Evolutionary conservation across 495 filamentous ascomycete genomes (phyloP), one percentile per base, ranked within the genome.

Genomic region (Bathelium albidoporum): DNA sequence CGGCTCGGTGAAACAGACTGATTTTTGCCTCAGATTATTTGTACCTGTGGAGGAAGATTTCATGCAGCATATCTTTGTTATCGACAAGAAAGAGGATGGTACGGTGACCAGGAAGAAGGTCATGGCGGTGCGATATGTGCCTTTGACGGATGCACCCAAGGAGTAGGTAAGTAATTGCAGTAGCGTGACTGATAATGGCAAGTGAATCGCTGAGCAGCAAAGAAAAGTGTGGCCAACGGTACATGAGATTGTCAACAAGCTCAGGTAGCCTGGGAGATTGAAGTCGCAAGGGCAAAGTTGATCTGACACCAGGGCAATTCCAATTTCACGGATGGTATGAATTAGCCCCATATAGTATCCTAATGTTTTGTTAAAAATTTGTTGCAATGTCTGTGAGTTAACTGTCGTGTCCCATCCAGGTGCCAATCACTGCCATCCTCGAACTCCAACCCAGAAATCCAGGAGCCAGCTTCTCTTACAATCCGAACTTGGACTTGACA

Each of bases 91-190:
- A 71, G 81, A 78, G 69, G 80, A 90, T 63, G 94, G 95, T 43
- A 79, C 77, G 10, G 82, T 99, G 24, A 80, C 73, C 65, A 89
- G 81, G 79, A 82, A 87, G 78, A 91, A 84, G 78, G 68, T 86
- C 62, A 90, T 88, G 75, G 89, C 87, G 43, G 94, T 99, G 60
- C 78, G 86, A 71, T 98, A 97, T 78, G 95, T 98, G 63, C 94
- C 95, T 29, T 75, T 98, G 76, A 96, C 92, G 34, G 93, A 97
- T 78, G 82, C 89, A 59, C 91, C 88, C 24, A 31, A 11, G 16
- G 62, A 58, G 14, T 63, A 32, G 45, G 61, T 26, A 29, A 9
- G 20, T 55, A 7, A 55, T n/a, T 11, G 49, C 24, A 4, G n/a
- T 20, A 28, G 24, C 4, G 9, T 3, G 49, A 55, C n/a, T n/a